Conservation (phyloP, 2,329 filamentous ascomycete species). For the Epichloe uncinata region DNA sequence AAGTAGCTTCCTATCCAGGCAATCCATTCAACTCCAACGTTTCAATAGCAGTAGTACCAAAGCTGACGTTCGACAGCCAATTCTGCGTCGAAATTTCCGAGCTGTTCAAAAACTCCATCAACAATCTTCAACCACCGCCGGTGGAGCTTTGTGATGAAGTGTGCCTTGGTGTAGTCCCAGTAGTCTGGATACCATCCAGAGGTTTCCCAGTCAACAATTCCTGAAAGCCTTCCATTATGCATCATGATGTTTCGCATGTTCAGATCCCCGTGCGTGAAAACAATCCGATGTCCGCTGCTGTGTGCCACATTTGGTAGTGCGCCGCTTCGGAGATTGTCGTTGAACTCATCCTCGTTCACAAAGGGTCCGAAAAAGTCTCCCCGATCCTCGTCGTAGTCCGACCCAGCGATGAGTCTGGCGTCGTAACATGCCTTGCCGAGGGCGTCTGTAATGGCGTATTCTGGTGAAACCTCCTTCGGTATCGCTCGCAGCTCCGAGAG, state of each 20-base stretch:
- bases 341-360: slow-evolving; percentile 6
- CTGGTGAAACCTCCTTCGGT: slow-evolving; percentile 1
- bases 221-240: slow-evolving; percentile 13
- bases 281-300: slow-evolving; percentile 6
- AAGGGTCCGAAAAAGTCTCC: slow-evolving; percentile 8
- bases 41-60: background rate
- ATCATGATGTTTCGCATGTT: slow-evolving; percentile 17
- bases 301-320: slow-evolving; percentile 2
- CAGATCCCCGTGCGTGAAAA: slow-evolving; percentile 31
- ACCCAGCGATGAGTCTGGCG: background rate
- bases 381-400: background rate
- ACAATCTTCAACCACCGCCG: slow-evolving; percentile 6
- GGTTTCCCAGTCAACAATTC: slow-evolving; percentile 16
- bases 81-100: slow-evolving; percentile 1
- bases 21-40: too few relatives aligned
- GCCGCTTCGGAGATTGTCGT: background rate
- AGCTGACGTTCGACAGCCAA: slow-evolving; percentile 1
- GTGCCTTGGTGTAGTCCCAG: slow-evolving; percentile 13
- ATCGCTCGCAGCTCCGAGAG: slow-evolving; percentile 1
- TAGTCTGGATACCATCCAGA: slow-evolving; percentile 13
- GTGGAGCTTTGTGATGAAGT: slow-evolving; percentile 7
- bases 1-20: too few relatives aligned
- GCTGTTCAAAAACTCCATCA: background rate
- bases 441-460: background rate
- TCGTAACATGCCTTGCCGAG: slow-evolving; percentile 2